Percentiles rank a stretch among this genome's conserved stretches.
phyloP scores from a whole-genome alignment of 192 early-diverging fungal genomes.

The Chytriomyces confervae region DNA sequence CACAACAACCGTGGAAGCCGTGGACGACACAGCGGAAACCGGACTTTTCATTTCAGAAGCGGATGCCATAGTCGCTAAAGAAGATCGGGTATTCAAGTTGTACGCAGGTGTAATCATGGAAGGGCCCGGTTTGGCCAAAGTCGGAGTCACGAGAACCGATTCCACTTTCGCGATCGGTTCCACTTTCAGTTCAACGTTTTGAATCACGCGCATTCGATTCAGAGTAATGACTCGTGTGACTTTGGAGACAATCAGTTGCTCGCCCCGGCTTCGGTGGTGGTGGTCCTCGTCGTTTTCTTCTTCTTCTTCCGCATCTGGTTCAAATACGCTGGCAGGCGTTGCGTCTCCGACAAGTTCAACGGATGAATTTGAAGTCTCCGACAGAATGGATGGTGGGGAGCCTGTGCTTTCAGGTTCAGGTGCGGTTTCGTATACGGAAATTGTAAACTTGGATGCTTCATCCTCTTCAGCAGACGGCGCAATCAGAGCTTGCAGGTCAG shows the following conservation, averaged over 20 bases:
- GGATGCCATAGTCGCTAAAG: not conserved
- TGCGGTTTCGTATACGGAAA: not conserved
- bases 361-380: not conserved
- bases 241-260: constrained; percentile 25
- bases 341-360: not conserved
- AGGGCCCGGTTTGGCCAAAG: not conserved
- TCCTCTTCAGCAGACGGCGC: not conserved
- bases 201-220: not conserved
- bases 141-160: not conserved
- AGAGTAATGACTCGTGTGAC: constrained; percentile 24
- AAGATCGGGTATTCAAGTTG: not conserved
- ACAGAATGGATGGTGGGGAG: not conserved
- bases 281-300: not conserved
- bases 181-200: constrained; percentile 14
- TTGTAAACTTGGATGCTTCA: not conserved
- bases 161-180: constrained; percentile 18
- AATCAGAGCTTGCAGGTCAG: not conserved
- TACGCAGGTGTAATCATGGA: not conserved
- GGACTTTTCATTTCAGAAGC: not conserved
- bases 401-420: not conserved
- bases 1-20: not conserved
- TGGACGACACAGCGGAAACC: not conserved
- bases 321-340: not conserved
- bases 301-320: not conserved
- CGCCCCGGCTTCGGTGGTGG: not conserved